Percentiles rank a stretch among this genome's conserved stretches.
phyloP scores from a whole-genome alignment of 345 rosid genomes.

The Arabis alpina region DNA sequence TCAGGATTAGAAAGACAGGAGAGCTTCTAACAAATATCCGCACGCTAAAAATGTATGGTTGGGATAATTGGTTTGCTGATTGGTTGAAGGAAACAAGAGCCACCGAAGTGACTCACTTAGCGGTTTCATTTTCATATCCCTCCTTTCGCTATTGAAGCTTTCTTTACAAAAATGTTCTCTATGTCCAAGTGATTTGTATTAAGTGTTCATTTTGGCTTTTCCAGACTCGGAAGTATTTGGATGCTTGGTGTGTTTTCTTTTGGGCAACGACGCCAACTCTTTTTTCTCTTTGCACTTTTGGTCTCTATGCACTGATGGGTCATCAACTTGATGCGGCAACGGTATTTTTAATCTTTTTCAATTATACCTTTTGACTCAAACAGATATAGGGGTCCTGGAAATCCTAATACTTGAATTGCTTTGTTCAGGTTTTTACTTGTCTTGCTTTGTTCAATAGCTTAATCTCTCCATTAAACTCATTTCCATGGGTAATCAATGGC shows the following conservation, averaged over 20 bases:
- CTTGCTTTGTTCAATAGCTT: constrained; percentile 83
- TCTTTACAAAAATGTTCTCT: background rate
- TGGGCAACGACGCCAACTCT: constrained; percentile 98
- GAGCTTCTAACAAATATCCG: constrained; percentile 83
- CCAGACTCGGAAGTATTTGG: constrained; percentile 90
- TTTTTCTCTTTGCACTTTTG: constrained; percentile 85
- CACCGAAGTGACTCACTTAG: constrained; percentile 78
- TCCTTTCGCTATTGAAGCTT: background rate
- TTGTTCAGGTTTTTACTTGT: constrained; percentile 88
- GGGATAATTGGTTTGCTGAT: constrained; percentile 82
- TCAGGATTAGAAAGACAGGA: constrained; percentile 88
- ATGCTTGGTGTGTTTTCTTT: constrained; percentile 98
- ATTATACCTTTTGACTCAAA: background rate
- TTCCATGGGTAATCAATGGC: constrained; percentile 98
- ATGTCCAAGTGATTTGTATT: constrained; percentile 7
- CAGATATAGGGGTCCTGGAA: background rate
- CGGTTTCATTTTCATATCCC: constrained; percentile 52
- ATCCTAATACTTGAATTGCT: constrained; percentile 5
- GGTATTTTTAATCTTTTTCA: constrained; percentile 48
- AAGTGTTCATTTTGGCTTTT: constrained; percentile 30
- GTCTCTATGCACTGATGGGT: constrained; percentile 84
- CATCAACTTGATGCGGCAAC: constrained; percentile 94
- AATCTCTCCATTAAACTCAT: constrained; percentile 93
- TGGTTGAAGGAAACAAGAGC: constrained; percentile 82
- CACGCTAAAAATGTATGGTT: constrained; percentile 84